A percentile compares a stretch with the other conserved stretches of the same genome.
Evolutionary conservation across 225 moss, liverwort and hornwort species (phyloP).

Genomic region (Antitrichia curtipendula): DNA sequence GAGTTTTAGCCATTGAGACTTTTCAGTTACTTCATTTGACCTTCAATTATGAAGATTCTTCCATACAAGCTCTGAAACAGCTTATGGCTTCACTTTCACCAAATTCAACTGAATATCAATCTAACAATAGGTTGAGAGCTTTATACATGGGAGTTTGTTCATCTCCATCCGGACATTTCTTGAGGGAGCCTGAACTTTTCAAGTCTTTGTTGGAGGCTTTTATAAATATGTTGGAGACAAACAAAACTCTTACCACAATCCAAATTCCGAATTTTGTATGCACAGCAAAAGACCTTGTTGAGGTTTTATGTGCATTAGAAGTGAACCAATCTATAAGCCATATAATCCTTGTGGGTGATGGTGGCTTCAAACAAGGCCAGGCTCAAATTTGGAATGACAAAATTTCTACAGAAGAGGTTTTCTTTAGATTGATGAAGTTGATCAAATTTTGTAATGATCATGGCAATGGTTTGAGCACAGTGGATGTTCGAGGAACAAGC

Average conservation of each 20-base stretch:
- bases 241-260: background rate
- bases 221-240: background rate
- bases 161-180: no score
- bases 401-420: background rate
- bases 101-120: background rate
- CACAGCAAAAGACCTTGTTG: fast-evolving
- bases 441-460: background rate
- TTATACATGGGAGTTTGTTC: no score
- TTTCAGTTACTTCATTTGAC: background rate
- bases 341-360: background rate
- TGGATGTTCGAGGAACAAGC: background rate
- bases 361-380: no score
- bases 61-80: fast-evolving
- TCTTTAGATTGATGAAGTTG: background rate
- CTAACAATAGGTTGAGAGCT: background rate
- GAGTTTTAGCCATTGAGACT: fast-evolving
- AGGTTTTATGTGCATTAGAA: background rate
- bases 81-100: background rate
- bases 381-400: no score
- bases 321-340: background rate
- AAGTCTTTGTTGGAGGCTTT: fast-evolving
- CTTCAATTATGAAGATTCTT: fast-evolving
- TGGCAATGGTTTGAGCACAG: background rate
- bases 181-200: no score
- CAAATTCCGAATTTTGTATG: fast-evolving